Evolutionary conservation across 2,329 filamentous ascomycete species (phyloP).

Genomic region (Fonsecaea pedrosoi): DNA sequence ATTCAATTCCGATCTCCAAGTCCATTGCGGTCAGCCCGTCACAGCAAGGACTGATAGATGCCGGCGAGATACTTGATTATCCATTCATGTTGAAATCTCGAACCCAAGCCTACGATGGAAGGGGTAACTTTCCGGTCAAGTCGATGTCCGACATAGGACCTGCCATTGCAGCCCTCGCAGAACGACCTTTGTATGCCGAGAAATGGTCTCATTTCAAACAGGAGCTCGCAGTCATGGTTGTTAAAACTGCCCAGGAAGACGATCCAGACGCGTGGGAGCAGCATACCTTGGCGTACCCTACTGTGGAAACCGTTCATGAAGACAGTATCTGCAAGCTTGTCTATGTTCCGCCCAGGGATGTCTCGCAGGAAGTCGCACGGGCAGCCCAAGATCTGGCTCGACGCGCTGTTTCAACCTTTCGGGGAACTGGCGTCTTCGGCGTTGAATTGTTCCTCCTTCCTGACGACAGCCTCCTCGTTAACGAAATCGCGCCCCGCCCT

Average conservation of each 20-base stretch:
- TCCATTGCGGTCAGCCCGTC: slow-evolving; percentile 66
- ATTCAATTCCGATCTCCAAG: slow-evolving; percentile 70
- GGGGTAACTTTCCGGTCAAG: slow-evolving; percentile 71
- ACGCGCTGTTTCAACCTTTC: slow-evolving; percentile 78
- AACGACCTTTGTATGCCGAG: slow-evolving; percentile 81
- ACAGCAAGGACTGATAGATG: slow-evolving; percentile 56
- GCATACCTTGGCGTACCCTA: slow-evolving; percentile 73
- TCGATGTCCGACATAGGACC: slow-evolving; percentile 64
- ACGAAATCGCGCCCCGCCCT: slow-evolving; percentile 81
- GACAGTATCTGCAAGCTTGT: slow-evolving; percentile 94
- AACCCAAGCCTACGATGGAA: slow-evolving; percentile 82
- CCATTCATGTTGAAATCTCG: slow-evolving; percentile 88
- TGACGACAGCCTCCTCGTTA: slow-evolving; percentile 75
- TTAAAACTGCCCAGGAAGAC: slow-evolving; percentile 77
- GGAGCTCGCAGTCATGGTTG: slow-evolving; percentile 93
- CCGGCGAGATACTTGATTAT: slow-evolving; percentile 69
- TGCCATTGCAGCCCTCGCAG: slow-evolving; percentile 73
- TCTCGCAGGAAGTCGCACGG: slow-evolving; percentile 65
- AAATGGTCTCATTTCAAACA: slow-evolving; percentile 84
- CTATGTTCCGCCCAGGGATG: slow-evolving; percentile 79
- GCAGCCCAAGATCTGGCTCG: slow-evolving; percentile 77
- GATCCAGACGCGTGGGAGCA: slow-evolving; percentile 53
- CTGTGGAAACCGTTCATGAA: slow-evolving; percentile 93
- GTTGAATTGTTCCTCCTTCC: slow-evolving; percentile 92
- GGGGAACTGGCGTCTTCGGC: slow-evolving; percentile 91